These are phyloP conservation scores for Aureobasidium namibiae DNA, from an alignment of 2,329 filamentous ascomycete species.

Conservation along the genomic window DNA sequence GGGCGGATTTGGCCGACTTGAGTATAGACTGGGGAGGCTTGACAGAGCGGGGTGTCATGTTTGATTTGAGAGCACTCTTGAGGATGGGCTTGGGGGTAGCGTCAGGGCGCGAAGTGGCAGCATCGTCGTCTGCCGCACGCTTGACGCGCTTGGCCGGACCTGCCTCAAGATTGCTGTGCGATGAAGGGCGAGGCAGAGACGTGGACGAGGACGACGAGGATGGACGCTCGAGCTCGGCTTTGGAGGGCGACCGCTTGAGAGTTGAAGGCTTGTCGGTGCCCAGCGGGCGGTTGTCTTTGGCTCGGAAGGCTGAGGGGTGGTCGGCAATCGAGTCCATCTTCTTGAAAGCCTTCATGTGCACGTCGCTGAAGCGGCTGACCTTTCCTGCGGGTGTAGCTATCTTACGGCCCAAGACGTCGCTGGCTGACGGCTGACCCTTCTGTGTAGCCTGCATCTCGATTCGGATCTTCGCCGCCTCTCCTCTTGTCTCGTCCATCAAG, in stretches of 20 bases:
- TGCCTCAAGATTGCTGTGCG: constrained; percentile 19
- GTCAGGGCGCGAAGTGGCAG: constrained; percentile 55
- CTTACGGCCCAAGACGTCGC: constrained; percentile 48
- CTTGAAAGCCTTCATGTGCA: constrained; percentile 81
- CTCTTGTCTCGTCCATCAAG: constrained; percentile 59
- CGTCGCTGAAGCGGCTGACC: constrained; percentile 70
- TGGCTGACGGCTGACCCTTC: constrained; percentile 41
- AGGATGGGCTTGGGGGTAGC: constrained; percentile 35
- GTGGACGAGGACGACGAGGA: constrained; percentile 14
- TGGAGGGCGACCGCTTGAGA: constrained; percentile 48
- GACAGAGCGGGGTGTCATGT: not conserved
- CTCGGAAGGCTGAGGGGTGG: constrained; percentile 71
- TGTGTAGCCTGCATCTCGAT: constrained; percentile 56
- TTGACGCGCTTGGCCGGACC: constrained; percentile 62
- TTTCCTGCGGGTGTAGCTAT: constrained; percentile 76
- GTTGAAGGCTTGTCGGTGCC: constrained; percentile 22
- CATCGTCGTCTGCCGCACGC: constrained; percentile 54
- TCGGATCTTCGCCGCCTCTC: constrained; percentile 64
- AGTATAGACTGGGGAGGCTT: constrained; percentile 25
- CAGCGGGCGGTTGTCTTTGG: constrained; percentile 35
- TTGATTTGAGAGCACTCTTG: not conserved
- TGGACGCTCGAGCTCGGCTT: constrained; percentile 55
- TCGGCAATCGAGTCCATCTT: constrained; percentile 96
- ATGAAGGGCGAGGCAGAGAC: constrained; percentile 24
- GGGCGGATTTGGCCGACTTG: constrained; percentile 20